phyloP scores from a whole-genome alignment of 2,329 filamentous ascomycete species.

The Hirsutella rhossiliensis region DNA sequence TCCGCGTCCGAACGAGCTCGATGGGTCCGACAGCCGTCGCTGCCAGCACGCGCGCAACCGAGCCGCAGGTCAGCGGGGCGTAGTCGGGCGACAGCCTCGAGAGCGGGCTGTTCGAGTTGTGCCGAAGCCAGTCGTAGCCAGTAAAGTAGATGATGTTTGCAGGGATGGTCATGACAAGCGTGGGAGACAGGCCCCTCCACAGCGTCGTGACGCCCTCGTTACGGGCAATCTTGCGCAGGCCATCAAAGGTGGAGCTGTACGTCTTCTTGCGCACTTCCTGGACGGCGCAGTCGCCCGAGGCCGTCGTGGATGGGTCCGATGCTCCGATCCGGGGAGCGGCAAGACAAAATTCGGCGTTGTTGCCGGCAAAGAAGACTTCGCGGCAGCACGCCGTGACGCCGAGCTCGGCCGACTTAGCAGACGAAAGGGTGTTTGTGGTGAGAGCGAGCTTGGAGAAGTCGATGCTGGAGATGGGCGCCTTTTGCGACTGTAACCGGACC shows the following conservation, averaged over 20 bases:
- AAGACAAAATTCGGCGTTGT: constrained; percentile 70
- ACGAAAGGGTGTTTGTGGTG: constrained; percentile 46
- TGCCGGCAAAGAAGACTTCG: constrained; percentile 93
- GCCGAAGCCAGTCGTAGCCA: constrained; percentile 89
- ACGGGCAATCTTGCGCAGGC: constrained; percentile 83
- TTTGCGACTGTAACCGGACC: constrained; percentile 84
- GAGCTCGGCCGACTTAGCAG: constrained; percentile 65
- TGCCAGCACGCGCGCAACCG: constrained; percentile 65
- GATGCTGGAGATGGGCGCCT: constrained; percentile 33
- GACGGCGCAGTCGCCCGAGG: constrained; percentile 63
- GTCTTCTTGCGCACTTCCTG: constrained; percentile 75
- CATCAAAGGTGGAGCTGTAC: constrained; percentile 86
- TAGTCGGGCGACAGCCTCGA: constrained; percentile 53
- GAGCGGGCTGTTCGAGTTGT: constrained; percentile 61
- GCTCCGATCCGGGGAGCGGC: constrained; percentile 47
- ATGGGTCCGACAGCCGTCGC: constrained; percentile 79
- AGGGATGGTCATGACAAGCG: constrained; percentile 84
- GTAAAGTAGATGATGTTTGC: constrained; percentile 98
- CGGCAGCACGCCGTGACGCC: constrained; percentile 92
- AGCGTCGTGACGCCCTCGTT: constrained; percentile 80
- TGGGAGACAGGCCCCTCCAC: constrained; percentile 91
- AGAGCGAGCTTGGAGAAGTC: constrained; percentile 44
- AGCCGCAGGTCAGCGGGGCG: constrained; percentile 69
- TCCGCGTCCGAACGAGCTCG: constrained; percentile 84
- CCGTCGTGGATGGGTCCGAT: constrained; percentile 27